Evolutionary conservation across 257 asterid species (phyloP), one percentile per base, ranked within the genome.

Genomic region (Voacanga thouarsii): DNA sequence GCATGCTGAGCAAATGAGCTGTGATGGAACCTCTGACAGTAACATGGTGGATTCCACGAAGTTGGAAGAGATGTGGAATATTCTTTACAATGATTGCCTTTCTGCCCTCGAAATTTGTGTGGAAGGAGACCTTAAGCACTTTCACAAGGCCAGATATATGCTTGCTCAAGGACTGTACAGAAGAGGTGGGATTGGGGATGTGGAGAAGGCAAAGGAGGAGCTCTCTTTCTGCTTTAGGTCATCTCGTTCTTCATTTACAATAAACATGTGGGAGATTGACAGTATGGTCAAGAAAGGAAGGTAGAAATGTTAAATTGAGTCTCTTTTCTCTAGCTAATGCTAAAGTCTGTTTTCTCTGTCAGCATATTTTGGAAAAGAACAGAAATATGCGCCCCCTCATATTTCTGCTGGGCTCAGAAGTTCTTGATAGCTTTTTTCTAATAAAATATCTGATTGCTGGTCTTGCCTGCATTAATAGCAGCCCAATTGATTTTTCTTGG

Each of bases 261-360:
- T 95, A 83, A 93, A 95, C 84, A 95, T 95, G 99, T 95, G 99
- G 99, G 99, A 95, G 91, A 95, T 95, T 84, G 97, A 95, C 87
- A 91, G 99, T 87, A 93, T 73, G 67, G 97, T 93, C 79, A 95
- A 93, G 88, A 93, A 90, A 84, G 99, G 97, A 89, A 93, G 97
- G 99, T 92, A 86, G 12, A 55, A 19, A 74, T 45, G 51, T 64
- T 67, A 75, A 50, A 12, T 71, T 67, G 71, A 72, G 47, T 44
- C 74, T 76, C 45, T 44, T 68, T 77, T 74, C 73, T 49, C 33
- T 24, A 60, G 37, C 75, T 59, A 26, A 10, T 65, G 33, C 28
- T 73, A 19, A 30, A 37, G 0, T 73, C 30, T 49, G 77, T 73
- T 30, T 18, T 33, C 65, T 53, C 11, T 21, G n/a, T 41, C 66